Evolutionary conservation across 116 monocot genomes (phyloP), one percentile per base, ranked within the genome.

Genomic region (Trichopus zeylanicus): DNA sequence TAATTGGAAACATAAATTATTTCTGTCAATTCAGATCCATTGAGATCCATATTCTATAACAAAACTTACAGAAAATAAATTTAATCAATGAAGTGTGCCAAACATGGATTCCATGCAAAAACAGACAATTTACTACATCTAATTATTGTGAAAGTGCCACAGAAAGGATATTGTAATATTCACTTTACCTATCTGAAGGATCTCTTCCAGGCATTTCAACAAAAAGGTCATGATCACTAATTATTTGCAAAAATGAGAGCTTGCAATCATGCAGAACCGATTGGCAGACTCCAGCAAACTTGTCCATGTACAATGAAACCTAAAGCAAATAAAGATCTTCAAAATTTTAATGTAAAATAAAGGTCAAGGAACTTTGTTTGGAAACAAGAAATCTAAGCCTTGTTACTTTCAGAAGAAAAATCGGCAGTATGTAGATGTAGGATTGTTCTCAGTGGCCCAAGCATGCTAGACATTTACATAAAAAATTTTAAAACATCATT

Each of bases 141-240:
- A n/a, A n/a, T n/a, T n/a, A n/a, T n/a, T n/a, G n/a, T n/a, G n/a
- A n/a, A n/a, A n/a, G n/a, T n/a, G n/a, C n/a, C n/a, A n/a, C n/a
- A n/a, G n/a, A n/a, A n/a, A n/a, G n/a, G n/a, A n/a, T n/a, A n/a
- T n/a, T n/a, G 29, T 4, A 33, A 47, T 18, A 62, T 30, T 11
- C 47, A 48, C 25, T 18, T 0, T 78, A 98, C 98, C 98, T 92
- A 67, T 98, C 98, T 52, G 98, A 98, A 71, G 98, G 98, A 76
- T 98, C 98, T 71, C 92, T 78, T 27, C 98, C 98, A 69, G 98
- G 98, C 98, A 98, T 98, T 70, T 98, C 98, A 11, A 98, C 92
- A 70, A 88, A 98, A 47, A 98, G 85, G 64, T 98, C 98, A 76
- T 92, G 98, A 68, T 98, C 98, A 69, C 98, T 92, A 53, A 98